These are phyloP conservation scores for Fraxinus latifolia DNA, from an alignment of 305 asterid genomes.

Conservation along the genomic window DNA sequence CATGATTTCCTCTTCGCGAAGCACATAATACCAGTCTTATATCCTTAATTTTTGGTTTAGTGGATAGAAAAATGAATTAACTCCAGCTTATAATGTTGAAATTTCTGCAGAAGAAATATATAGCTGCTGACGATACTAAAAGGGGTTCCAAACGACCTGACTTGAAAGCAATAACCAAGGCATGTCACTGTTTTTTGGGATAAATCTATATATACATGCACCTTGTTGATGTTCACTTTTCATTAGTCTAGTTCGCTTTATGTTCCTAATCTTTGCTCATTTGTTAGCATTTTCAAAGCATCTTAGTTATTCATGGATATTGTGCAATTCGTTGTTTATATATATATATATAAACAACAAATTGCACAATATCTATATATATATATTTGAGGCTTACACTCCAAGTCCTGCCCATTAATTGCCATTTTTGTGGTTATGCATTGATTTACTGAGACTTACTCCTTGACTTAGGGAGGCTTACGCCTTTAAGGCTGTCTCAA, in stretches of 20 bases:
- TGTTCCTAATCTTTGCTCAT: neutral
- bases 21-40: neutral
- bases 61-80: neutral
- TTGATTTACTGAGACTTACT: neutral
- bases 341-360: no score
- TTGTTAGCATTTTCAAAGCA: neutral
- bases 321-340: neutral
- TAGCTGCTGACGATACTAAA: constrained; percentile 30
- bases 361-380: no score
- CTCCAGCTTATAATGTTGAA: constrained; percentile 18
- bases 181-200: constrained; percentile 22
- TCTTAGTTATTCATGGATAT: neutral
- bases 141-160: constrained; percentile 66
- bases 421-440: neutral
- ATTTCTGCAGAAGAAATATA: constrained; percentile 37
- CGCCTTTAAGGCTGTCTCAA: neutral
- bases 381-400: neutral
- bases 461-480: neutral
- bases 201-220: neutral
- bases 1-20: neutral
- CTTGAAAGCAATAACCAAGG: constrained; percentile 73
- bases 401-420: neutral
- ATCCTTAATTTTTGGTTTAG: neutral
- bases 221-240: neutral
- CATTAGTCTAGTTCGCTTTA: neutral